phyloP scores from a whole-genome alignment of 208 protist species.

The Polymyxa betae region DNA sequence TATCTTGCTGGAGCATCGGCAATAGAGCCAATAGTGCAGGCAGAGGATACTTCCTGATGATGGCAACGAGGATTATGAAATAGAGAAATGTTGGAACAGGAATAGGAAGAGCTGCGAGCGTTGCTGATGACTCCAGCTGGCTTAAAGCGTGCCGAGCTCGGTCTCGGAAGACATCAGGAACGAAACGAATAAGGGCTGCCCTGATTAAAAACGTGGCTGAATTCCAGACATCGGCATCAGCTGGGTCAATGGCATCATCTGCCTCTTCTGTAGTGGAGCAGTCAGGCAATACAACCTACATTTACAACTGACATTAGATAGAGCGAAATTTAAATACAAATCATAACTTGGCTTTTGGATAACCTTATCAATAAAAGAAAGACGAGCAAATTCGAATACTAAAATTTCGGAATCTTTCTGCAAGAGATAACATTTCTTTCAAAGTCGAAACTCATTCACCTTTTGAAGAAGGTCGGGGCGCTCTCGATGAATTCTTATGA shows the following conservation, averaged over 20 bases:
- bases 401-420: no score
- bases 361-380: no score
- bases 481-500: background rate
- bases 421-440: no score
- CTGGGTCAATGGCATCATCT: background rate
- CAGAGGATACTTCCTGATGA: background rate
- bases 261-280: background rate
- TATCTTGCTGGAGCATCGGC: background rate
- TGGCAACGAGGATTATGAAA: background rate
- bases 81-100: conserved; percentile 20
- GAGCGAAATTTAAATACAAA: background rate
- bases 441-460: no score
- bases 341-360: no score
- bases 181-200: background rate
- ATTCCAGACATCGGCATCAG: conserved; percentile 18
- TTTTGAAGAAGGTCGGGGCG: background rate
- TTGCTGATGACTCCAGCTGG: background rate
- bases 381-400: no score
- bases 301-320: background rate
- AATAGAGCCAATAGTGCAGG: conserved; percentile 1
- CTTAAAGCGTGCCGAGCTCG: background rate
- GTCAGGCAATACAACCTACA: background rate
- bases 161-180: background rate
- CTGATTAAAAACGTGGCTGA: background rate
- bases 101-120: background rate